phyloP scores from a whole-genome alignment of 106 monocot genomes.

The Gastrodia elata region DNA sequence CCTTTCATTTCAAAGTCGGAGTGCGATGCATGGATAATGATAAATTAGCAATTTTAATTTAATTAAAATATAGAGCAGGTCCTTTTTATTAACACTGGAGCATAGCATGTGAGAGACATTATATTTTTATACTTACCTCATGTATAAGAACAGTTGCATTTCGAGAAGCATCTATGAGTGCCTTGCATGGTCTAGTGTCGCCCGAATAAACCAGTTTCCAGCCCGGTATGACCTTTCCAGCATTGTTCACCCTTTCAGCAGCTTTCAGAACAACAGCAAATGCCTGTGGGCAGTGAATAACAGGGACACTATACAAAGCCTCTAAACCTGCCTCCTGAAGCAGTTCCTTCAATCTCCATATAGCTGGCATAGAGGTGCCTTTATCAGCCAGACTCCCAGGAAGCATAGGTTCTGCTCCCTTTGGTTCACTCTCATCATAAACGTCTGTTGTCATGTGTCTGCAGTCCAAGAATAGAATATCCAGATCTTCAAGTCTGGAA shows the following conservation, averaged over 20 bases:
- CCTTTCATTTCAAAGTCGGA: too few species aligned
- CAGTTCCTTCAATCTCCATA: slow-evolving; percentile 47
- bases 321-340: slow-evolving; percentile 62
- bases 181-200: slow-evolving; percentile 87
- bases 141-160: slow-evolving; percentile 93
- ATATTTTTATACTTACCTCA: slow-evolving; percentile 76
- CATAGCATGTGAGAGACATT: too few species aligned
- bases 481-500: slow-evolving; percentile 79
- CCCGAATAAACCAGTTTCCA: slow-evolving; percentile 99
- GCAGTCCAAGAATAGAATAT: slow-evolving; percentile 93
- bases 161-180: slow-evolving; percentile 66
- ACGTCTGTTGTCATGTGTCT: slow-evolving; percentile 56
- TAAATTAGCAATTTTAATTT: too few species aligned
- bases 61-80: too few species aligned
- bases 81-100: too few species aligned
- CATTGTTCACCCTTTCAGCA: slow-evolving; percentile 32
- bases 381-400: slow-evolving; percentile 52
- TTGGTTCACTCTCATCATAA: not conserved
- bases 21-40: too few species aligned
- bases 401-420: slow-evolving; percentile 14
- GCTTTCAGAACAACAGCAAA: slow-evolving; percentile 80
- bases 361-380: slow-evolving; percentile 17
- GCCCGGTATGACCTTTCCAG: slow-evolving; percentile 63
- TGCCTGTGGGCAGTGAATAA: slow-evolving; percentile 89
- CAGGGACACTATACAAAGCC: slow-evolving; percentile 75